Evolutionary conservation across 768 basidiomycete species (phyloP), one percentile per base, ranked within the genome.

Genomic region (Pleurotus cornucopiae): DNA sequence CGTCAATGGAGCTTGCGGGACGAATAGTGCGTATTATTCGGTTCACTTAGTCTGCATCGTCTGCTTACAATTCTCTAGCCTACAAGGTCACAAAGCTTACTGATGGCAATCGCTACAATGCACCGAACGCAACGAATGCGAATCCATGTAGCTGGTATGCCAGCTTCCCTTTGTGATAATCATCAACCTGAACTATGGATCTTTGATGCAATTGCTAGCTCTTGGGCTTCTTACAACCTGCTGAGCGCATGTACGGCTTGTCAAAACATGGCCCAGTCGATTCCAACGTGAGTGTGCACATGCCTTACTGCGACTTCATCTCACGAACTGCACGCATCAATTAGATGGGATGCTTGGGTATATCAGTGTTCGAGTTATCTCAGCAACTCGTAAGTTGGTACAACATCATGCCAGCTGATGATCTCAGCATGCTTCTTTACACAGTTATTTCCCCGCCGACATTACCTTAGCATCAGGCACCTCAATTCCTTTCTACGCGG

Each of bases 161-260:
- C 6, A 9, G n/a, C 13, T 49, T 30, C 16, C 23, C 7, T 43
- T 40, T 37, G 21, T 7, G 25, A 26, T 26, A 11, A 37, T 23
- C 30, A 5, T 6, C 13, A 49, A 14, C 46, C 30, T 49, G 20
- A 30, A 30, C 30, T 30, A 30, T 30, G 30, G 30, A 30, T 41
- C 47, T 9, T 38, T 51, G 23, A 47, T 21, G 16, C 43, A 13
- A 16, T n/a, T 13, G 2, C 18, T 16, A 57, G 56, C 21, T 57
- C 56, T 34, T 57, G 56, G 56, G 46, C 56, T 16, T 48, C 56
- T 43, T 57, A 57, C 48, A 57, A 57, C 40, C 30, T 57, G 23
- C 49, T 57, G 56, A 57, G 56, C 40, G 56, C 56, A 14, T 57
- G 56, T 25, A 57, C 56, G 4, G 56, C 48, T 23, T 57, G 56